These are phyloP conservation scores for Pisolithus tinctorius DNA, from an alignment of 768 basidiomycete genomes.

Conservation along the genomic window DNA sequence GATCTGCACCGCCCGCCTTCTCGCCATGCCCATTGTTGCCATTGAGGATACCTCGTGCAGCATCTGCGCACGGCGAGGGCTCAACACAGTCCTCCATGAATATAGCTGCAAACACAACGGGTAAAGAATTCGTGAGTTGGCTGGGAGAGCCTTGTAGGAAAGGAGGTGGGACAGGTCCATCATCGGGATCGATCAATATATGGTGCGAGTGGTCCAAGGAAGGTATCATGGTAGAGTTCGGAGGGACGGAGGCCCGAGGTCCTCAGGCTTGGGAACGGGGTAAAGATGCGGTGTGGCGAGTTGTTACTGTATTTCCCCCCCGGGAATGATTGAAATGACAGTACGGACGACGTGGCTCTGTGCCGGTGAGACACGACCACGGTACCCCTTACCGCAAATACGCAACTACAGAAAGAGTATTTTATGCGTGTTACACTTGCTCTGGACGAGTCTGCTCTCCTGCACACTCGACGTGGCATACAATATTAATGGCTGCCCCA, in stretches of 20 bases:
- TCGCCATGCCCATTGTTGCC: slow-evolving; percentile 52
- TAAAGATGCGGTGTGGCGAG: slow-evolving; percentile 74
- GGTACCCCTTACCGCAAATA: no score
- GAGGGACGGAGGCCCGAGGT: slow-evolving; percentile 68
- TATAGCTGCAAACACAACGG: slow-evolving; percentile 48
- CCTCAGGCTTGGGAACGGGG: slow-evolving; percentile 86
- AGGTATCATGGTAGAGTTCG: slow-evolving; percentile 83
- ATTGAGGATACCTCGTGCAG: slow-evolving; percentile 36
- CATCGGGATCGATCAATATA: slow-evolving; percentile 78
- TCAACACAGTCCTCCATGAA: slow-evolving; percentile 35
- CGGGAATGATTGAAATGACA: background rate
- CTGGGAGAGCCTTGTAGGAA: slow-evolving; percentile 88
- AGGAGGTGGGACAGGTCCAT: slow-evolving; percentile 83
- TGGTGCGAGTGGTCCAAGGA: slow-evolving; percentile 89
- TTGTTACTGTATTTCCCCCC: slow-evolving; percentile 55
- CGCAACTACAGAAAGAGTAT: no score
- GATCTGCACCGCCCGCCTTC: slow-evolving; percentile 47
- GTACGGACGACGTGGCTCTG: background rate
- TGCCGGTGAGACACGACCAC: no score
- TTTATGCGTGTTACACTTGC: no score
- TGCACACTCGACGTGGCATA: background rate
- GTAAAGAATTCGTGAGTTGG: slow-evolving; percentile 66
- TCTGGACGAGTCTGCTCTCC: no score
- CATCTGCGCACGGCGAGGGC: slow-evolving; percentile 13
- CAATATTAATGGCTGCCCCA: slow-evolving; percentile 56